These are phyloP conservation scores for Meyerozyma carpophila DNA, from an alignment of 1,139 yeast genomes.

Conservation along the genomic window DNA sequence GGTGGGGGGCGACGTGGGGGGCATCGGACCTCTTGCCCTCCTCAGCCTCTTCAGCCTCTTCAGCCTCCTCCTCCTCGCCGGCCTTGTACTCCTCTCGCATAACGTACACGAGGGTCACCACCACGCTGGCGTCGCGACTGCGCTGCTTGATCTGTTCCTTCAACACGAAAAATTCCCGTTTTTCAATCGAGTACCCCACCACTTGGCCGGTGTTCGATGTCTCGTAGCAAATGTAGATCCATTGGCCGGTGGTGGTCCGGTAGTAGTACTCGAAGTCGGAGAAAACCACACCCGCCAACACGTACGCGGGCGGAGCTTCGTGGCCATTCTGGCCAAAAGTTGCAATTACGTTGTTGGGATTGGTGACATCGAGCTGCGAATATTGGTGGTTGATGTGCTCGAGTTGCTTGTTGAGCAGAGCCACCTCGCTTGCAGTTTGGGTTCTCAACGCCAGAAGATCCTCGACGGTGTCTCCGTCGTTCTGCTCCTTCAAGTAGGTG, in stretches of 20 bases:
- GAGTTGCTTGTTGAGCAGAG: slow-evolving; percentile 13
- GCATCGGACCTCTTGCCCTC: background rate
- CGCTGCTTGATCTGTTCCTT: background rate
- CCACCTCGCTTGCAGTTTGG: slow-evolving; percentile 13
- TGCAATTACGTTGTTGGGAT: slow-evolving; percentile 17
- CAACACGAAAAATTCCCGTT: background rate
- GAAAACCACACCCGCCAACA: slow-evolving; percentile 24
- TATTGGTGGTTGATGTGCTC: slow-evolving; percentile 14
- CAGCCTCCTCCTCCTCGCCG: background rate
- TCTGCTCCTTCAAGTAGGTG: slow-evolving; percentile 10
- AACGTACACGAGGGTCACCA: background rate
- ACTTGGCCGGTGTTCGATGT: background rate
- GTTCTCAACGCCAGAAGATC: slow-evolving; percentile 20
- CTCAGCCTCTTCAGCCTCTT: background rate
- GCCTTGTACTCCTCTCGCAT: background rate
- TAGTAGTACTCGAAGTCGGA: slow-evolving; percentile 24
- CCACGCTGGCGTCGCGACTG: background rate
- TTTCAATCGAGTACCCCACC: background rate
- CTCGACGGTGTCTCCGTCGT: slow-evolving; percentile 14
- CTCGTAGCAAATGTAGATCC: background rate
- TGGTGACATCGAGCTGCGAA: slow-evolving; percentile 17
- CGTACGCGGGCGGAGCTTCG: slow-evolving; percentile 16
- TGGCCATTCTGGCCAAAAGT: slow-evolving; percentile 8
- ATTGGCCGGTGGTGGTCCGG: slow-evolving; percentile 4
- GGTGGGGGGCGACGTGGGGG: too few relatives aligned